phyloP scores from a whole-genome alignment of 2,329 filamentous ascomycete genomes.

The Verticillium longisporum region DNA sequence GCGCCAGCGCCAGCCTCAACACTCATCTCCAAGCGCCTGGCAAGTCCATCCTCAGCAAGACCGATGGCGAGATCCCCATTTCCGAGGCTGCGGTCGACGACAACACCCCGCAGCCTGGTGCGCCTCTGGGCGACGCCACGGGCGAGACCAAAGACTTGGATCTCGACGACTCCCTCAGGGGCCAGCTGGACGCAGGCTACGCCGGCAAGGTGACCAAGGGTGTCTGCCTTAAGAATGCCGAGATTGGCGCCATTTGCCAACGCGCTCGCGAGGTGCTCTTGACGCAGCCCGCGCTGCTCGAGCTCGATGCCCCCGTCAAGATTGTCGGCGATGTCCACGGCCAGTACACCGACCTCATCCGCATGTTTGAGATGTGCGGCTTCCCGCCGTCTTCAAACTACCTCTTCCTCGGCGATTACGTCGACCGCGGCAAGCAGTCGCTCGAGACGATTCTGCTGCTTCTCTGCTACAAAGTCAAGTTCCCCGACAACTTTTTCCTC shows the following conservation, averaged over 20 bases:
- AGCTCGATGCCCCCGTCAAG: slow-evolving; percentile 92
- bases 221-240: slow-evolving; percentile 94
- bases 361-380: slow-evolving; percentile 98
- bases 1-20: slow-evolving; percentile 53
- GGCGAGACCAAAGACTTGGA: slow-evolving; percentile 88
- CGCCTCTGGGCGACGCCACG: slow-evolving; percentile 63
- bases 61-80: slow-evolving; percentile 62
- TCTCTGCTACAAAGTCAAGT: slow-evolving; percentile 95
- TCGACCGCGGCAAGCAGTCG: slow-evolving; percentile 93
- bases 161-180: slow-evolving; percentile 93
- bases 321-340: slow-evolving; percentile 96
- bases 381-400: slow-evolving; percentile 91
- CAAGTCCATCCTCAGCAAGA: slow-evolving; percentile 83
- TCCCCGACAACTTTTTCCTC: slow-evolving; percentile 94
- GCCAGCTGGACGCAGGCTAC: slow-evolving; percentile 89
- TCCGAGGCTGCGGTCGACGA: slow-evolving; percentile 38
- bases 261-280: slow-evolving; percentile 84
- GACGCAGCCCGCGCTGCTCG: slow-evolving; percentile 83
- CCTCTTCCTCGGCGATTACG: slow-evolving; percentile 91
- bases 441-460: slow-evolving; percentile 89
- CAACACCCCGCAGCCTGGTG: slow-evolving; percentile 37
- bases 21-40: slow-evolving; percentile 63
- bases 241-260: slow-evolving; percentile 89
- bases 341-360: slow-evolving; percentile 91
- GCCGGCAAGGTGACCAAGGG: slow-evolving; percentile 96